Evolutionary conservation across 179 eudicot species (phyloP).

Genomic region (Nepenthes alata): DNA sequence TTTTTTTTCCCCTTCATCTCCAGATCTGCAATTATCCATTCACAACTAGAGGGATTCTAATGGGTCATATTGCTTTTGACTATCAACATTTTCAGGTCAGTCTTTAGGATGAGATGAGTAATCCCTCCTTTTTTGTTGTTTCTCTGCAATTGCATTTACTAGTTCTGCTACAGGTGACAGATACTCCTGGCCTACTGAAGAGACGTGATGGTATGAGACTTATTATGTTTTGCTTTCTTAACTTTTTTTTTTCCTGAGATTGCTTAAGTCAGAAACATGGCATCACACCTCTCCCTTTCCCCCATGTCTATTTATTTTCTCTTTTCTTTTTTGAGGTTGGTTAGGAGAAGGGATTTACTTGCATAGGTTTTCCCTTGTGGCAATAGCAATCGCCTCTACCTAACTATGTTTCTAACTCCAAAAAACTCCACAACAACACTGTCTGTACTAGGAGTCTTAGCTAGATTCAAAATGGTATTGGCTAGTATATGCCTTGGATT

Average conservation of each 20-base stretch:
- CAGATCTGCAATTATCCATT: constrained; percentile 96
- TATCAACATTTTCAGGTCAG: constrained; percentile 82
- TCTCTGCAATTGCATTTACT: constrained; percentile 3
- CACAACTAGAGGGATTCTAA: constrained; percentile 86
- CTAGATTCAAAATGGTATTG: too few relatives aligned
- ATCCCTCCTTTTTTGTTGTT: background rate
- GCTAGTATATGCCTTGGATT: too few relatives aligned
- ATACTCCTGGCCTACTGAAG: constrained; percentile 84
- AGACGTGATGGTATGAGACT: constrained; percentile 53
- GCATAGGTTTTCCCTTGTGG: too few relatives aligned
- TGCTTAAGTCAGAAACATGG: background rate
- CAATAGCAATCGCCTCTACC: too few relatives aligned
- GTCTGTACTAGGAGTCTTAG: too few relatives aligned
- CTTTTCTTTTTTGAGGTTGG: background rate
- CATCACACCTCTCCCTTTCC: background rate
- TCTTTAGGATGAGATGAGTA: background rate
- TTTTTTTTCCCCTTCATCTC: constrained; percentile 2
- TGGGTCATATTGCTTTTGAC: constrained; percentile 82
- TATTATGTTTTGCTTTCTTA: constrained; percentile 7
- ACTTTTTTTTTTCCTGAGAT: background rate
- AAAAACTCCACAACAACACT: too few relatives aligned
- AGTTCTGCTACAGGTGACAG: constrained; percentile 59
- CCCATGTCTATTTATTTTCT: background rate
- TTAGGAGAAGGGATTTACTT: too few relatives aligned
- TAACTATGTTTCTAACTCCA: too few relatives aligned